Base-by-base conservation (phyloP, 352 stramenopile genomes). In the Globisporangium perplexum region DNA sequence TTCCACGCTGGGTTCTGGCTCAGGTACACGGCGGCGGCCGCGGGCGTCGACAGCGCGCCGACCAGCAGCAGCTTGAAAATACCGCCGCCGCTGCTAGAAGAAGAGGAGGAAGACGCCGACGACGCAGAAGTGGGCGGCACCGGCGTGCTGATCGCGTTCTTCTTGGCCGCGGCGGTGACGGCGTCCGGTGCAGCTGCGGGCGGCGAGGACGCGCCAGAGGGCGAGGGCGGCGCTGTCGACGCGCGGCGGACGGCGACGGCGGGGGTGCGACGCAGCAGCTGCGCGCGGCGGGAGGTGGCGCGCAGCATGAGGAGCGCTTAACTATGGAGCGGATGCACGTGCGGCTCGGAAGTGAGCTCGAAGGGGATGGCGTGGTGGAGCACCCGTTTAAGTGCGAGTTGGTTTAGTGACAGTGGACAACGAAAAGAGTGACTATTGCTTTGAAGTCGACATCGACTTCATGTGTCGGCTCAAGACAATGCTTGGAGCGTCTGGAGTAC, bases 1-100 rank as follows among this genome's bases (percentile, higher is more conserved):
- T 93, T 93, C 76, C 82, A 93, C 41, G 84, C 50, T 35, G 80
- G 83, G 63, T 93, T 87, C 64, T 88, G 69, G 49, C 83, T 82
- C 22, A 90, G 62, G 57, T 91, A 93, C 57, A 87, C 69, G 1
- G 73, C 76, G 11, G 65, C 69, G 23, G 65, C 80, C 3, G 67
- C 72, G 7, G 83, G 76, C 20, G 70, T 60, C 18, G 73, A 78
- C 31, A 93, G 63, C 45, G 68, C 58, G 1, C 71, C 67, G 6
- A 86, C 45, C 17, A 86, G 60, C 33, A 89, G 68, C 24, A 82
- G 51, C 61, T 78, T 79, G 38, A 83, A 46, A 38, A 74, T 62
- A 46, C 69, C 78, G 39, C 75, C 68, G 17, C 53, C 44, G 30
- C 47, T 12, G 17, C 18, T 20, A 0, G 66, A 71, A 23, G 62